These are phyloP conservation scores for Pelargonium fulgidum DNA, from an alignment of 441 rosid species.

Conservation along the genomic window DNA sequence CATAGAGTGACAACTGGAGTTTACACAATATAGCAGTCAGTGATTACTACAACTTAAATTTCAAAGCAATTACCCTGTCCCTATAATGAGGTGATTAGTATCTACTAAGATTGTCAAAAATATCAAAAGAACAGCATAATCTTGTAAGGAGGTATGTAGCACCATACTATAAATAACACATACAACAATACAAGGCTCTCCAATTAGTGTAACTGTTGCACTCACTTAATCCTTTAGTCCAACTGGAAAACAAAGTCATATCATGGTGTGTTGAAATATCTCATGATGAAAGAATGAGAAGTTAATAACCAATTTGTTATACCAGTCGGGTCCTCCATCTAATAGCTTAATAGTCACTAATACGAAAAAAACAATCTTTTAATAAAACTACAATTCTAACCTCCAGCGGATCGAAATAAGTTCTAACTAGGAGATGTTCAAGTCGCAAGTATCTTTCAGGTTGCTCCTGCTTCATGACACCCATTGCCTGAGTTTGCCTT, in stretches of 20 bases:
- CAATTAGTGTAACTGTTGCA: not conserved
- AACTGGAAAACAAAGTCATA: no score
- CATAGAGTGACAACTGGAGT: not conserved
- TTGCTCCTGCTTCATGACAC: slow-evolving; percentile 99
- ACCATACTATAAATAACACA: not conserved
- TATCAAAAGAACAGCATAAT: not conserved
- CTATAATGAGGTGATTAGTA: not conserved
- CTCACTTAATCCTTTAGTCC: not conserved
- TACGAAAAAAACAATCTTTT: not conserved
- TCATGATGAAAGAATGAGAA: no score
- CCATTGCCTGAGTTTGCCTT: slow-evolving; percentile 98
- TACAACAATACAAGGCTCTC: not conserved
- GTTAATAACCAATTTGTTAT: no score
- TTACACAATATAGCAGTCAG: not conserved
- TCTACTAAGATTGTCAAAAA: not conserved
- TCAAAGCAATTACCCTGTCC: not conserved
- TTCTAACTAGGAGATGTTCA: slow-evolving; percentile 93
- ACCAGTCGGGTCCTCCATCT: no score
- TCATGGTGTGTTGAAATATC: no score
- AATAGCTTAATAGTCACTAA: not conserved
- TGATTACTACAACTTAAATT: not conserved
- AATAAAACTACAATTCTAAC: slow-evolving; percentile 31
- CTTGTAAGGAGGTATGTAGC: not conserved
- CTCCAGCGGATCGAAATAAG: slow-evolving; percentile 98
- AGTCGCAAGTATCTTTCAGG: slow-evolving; percentile 96